Evolutionary conservation across 2,329 filamentous ascomycete species (phyloP).

Genomic region (Albifimbria verrucaria): DNA sequence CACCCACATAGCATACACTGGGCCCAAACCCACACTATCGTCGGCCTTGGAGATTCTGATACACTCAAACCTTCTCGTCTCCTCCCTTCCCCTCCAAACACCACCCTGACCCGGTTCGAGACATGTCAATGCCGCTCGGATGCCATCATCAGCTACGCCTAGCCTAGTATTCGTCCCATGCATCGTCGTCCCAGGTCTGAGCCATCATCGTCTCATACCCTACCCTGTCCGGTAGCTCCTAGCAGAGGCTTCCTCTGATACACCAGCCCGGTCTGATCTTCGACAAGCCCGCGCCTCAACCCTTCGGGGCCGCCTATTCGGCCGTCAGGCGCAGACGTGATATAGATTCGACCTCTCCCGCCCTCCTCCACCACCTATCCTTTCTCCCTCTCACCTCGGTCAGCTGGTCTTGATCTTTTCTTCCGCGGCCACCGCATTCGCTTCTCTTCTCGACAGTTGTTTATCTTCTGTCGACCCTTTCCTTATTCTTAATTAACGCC

Average conservation of each 20-base stretch:
- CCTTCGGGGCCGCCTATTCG: neutral
- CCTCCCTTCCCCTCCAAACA: neutral
- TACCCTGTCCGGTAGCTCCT: slow-evolving; percentile 17
- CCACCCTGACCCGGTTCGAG: slow-evolving; percentile 14
- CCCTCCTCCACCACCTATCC: neutral
- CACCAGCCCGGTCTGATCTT: neutral
- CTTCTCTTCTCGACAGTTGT: slow-evolving; percentile 2
- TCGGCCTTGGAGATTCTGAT: neutral
- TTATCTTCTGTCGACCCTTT: slow-evolving; percentile 6
- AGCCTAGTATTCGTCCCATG: neutral
- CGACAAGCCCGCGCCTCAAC: too few species aligned
- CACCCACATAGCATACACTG: neutral
- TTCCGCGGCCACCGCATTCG: neutral
- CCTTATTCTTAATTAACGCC: slow-evolving; percentile 14
- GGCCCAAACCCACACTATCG: neutral
- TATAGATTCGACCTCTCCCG: neutral
- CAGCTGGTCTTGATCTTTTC: neutral
- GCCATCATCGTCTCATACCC: slow-evolving; percentile 35
- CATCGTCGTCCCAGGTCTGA: slow-evolving; percentile 48
- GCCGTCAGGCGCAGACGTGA: neutral
- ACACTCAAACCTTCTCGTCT: neutral
- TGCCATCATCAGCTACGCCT: slow-evolving; percentile 36
- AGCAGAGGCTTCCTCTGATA: neutral
- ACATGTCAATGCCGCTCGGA: slow-evolving; percentile 46
- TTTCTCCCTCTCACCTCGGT: neutral